These are phyloP conservation scores for Ogataea ramenticola DNA, from an alignment of 805 yeast genomes.

Conservation along the genomic window DNA sequence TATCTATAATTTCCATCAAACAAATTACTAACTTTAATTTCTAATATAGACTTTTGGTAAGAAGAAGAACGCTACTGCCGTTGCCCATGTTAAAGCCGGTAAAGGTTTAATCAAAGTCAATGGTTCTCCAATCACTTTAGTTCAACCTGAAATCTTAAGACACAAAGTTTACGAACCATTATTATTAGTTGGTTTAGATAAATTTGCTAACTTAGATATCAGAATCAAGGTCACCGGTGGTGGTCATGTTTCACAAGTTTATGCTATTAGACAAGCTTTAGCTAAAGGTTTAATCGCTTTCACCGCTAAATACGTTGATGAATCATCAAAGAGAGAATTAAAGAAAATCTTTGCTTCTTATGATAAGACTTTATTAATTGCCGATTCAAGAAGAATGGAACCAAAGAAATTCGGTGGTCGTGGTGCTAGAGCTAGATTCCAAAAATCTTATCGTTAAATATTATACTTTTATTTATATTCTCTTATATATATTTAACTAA, in stretches of 20 bases:
- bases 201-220: slow-evolving; percentile 96
- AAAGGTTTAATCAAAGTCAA: slow-evolving; percentile 98
- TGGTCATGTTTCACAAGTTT: slow-evolving; percentile 99
- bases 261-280: slow-evolving; percentile 99
- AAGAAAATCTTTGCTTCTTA: slow-evolving; percentile 95
- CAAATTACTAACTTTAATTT: slow-evolving; percentile 7
- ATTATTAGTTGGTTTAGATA: slow-evolving; percentile 96
- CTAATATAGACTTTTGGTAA: slow-evolving; percentile 90
- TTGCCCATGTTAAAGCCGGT: slow-evolving; percentile 99
- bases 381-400: slow-evolving; percentile 99
- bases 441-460: slow-evolving; percentile 98
- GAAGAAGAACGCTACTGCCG: slow-evolving; percentile 99
- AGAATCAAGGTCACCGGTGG: slow-evolving; percentile 99
- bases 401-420: slow-evolving; percentile 99
- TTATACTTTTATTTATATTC: neutral
- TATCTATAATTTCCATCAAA: neutral
- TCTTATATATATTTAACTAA: too few species aligned
- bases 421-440: slow-evolving; percentile 99
- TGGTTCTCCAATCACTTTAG: slow-evolving; percentile 99
- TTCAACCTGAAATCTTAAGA: slow-evolving; percentile 98
- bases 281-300: slow-evolving; percentile 99
- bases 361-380: slow-evolving; percentile 99
- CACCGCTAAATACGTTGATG: slow-evolving; percentile 99
- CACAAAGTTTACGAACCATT: slow-evolving; percentile 99
- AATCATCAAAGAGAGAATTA: slow-evolving; percentile 98